Evolutionary conservation across 345 rosid species (phyloP), one percentile per base, ranked within the genome.

Genomic region (Hibiscus trionum): DNA sequence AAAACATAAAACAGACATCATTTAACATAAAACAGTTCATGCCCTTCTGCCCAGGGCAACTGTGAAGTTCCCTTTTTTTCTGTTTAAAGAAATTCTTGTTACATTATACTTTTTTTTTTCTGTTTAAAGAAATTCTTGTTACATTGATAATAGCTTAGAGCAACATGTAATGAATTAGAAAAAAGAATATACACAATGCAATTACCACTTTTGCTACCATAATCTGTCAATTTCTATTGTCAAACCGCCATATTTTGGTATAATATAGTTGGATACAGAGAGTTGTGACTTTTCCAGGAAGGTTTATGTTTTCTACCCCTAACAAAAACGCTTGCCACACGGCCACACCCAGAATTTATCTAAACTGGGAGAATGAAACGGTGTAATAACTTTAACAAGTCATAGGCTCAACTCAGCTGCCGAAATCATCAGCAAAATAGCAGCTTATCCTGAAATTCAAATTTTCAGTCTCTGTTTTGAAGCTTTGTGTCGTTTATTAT

Each of bases 381-480:
- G 53, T 15, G n/a, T 2, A 14, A 15, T 49, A 14, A 49, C 53
- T 14, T 49, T 15, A 49, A 14, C 53, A 14, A 49, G 53, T 16
- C 17, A 39, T 27, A 67, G 71, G 42, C 71, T 50, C 0, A 4
- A 49, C 26, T 49, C 4, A 15, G 59, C 44, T 8, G 50, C 24
- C 0, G n/a, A 29, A 49, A 67, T 16, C 31, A 7, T 46, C 21
- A 24, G 12, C 37, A 46, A 66, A 14, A 14, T 1, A 49, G 2
- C n/a, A 64, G 35, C 4, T 44, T 3, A n/a, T 10, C n/a, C 29
- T 1, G 27, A 70, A 15, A 3, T 58, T 71, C 56, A 71, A 71
- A 60, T 60, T 58, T 39, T 58, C 39, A 71, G 63, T 71, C 47
- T 42, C 33, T 27, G 58, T 8, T 71, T 42, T 17, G 64, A 57